A percentile compares a stretch with the other conserved stretches of the same genome.
These are phyloP conservation scores for Exophiala oligosperma DNA, from an alignment of 2,329 filamentous ascomycete species.

Conservation along the genomic window DNA sequence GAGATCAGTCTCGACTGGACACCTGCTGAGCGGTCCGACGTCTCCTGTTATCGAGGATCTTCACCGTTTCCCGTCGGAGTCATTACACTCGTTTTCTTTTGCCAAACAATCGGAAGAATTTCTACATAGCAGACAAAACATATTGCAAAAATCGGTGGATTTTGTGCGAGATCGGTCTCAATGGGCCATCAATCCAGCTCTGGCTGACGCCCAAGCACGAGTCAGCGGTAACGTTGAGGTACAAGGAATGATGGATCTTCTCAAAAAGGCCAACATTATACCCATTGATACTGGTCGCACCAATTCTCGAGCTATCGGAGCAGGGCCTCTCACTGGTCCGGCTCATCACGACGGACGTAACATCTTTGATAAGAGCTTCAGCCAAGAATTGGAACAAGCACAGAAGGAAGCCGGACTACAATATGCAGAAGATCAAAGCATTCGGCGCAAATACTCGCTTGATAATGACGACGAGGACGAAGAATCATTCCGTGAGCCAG, in stretches of 20 bases:
- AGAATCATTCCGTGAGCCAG: constrained; percentile 17
- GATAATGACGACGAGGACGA: constrained; percentile 24
- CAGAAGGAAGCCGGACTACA: constrained; percentile 33
- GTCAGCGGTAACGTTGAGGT: constrained; percentile 80
- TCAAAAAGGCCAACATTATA: constrained; percentile 78
- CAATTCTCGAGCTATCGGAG: constrained; percentile 43
- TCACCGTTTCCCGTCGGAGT: constrained; percentile 89
- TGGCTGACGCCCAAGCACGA: constrained; percentile 81
- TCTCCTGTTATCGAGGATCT: constrained; percentile 83
- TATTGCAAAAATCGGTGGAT: constrained; percentile 89
- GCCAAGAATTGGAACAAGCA: constrained; percentile 50
- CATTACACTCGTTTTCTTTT: constrained; percentile 96
- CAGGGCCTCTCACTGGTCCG: constrained; percentile 77
- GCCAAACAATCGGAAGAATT: constrained; percentile 92
- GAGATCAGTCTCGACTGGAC: constrained; percentile 36
- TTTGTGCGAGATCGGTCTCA: constrained; percentile 93
- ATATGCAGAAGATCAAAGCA: constrained; percentile 6
- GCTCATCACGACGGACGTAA: constrained; percentile 72
- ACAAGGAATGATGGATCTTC: constrained; percentile 85
- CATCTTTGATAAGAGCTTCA: constrained; percentile 81
- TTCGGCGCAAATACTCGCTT: constrained; percentile 19
- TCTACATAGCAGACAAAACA: constrained; percentile 86
- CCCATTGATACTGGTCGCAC: constrained; percentile 60
- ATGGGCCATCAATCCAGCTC: constrained; percentile 72
- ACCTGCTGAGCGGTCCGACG: constrained; percentile 61